Percentiles rank a stretch among this genome's conserved stretches.
These are phyloP conservation scores for Coemansia sp. DNA, from an alignment of 192 early-diverging fungal species.

Conservation along the genomic window DNA sequence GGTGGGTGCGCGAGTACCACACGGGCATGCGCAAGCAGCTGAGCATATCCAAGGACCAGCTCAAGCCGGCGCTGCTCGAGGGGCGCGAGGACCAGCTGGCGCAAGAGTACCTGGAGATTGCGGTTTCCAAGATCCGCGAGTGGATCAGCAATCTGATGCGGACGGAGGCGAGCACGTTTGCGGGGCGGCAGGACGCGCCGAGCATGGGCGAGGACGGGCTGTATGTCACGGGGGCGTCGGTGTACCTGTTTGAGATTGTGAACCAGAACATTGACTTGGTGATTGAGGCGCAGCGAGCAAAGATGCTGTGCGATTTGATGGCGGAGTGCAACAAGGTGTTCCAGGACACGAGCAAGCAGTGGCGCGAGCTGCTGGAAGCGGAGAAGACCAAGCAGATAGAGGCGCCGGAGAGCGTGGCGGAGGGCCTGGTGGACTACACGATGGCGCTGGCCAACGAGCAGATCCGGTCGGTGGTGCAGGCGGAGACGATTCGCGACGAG, in stretches of 20 bases:
- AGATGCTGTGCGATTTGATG: conserved; percentile 82
- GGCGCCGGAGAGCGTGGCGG: conserved; percentile 66
- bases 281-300: conserved; percentile 77
- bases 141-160: conserved; percentile 91
- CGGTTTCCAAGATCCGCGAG: conserved; percentile 77
- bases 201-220: conserved; percentile 73
- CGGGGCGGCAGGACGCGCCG: conserved; percentile 54
- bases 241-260: conserved; percentile 91
- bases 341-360: conserved; percentile 76
- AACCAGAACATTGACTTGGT: conserved; percentile 96
- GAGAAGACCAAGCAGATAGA: conserved; percentile 81
- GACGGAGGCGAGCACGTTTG: conserved; percentile 75
- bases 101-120: conserved; percentile 88
- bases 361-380: conserved; percentile 68
- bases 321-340: conserved; percentile 75
- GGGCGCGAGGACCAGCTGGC: conserved; percentile 87
- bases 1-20: conserved; percentile 92
- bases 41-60: conserved; percentile 79
- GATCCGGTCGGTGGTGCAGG: conserved; percentile 85
- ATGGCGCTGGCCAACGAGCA: conserved; percentile 96
- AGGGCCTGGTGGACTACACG: conserved; percentile 90
- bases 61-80: conserved; percentile 86
- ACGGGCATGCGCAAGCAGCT: conserved; percentile 79
- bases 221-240: conserved; percentile 78
- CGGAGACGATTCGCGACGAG: conserved; percentile 67